Evolutionary conservation across 2,329 filamentous ascomycete species (phyloP), one percentile per base, ranked within the genome.

Genomic region (Colletotrichum kahawae): DNA sequence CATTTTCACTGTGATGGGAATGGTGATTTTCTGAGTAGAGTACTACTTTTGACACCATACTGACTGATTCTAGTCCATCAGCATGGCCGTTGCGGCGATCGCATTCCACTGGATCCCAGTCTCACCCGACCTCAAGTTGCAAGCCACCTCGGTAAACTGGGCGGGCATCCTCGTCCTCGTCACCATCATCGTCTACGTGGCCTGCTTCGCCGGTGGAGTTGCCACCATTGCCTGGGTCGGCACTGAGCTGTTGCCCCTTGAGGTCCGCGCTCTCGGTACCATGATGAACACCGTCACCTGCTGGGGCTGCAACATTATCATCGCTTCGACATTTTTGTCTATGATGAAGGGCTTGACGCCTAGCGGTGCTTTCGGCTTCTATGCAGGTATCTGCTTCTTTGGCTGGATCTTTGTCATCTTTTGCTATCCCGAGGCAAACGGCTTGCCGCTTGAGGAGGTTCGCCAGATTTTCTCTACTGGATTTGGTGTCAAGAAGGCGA

Each of bases 381-480:
- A 90, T 71, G 85, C 87, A 1, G 86, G 81, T 1, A 87, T 90
- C 34, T 90, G 87, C 78, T 84, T 87, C 72, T 77, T 87, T 34
- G 87, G 88, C 16, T 88, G 84, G 79, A 66, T 88, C 7, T 82
- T 87, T 70, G 84, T 90, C 34, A 83, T 86, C 70, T 86, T 89
- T 80, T 89, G 82, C 77, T 90, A 89, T 75, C 88, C 89, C 1
- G 88, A 91, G 75, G 88, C 89, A 2, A 89, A 89, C 77, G 89
- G 89, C 8, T 87, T 91, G 84, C 86, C 88, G 21, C 81, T 91
- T 8, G 90, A 91, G 78, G 88, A 88, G 62, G 85, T 90, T n/a
- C 82, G 86, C 29, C 86, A 88, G 68, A 84, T 90, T 7, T 90
- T 90, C 77, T 79, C 84, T 34, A 82, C 87, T 51, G 86, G 86